These are phyloP conservation scores for Pezicula radicicola DNA, from an alignment of 2,329 filamentous ascomycete genomes.

Conservation along the genomic window DNA sequence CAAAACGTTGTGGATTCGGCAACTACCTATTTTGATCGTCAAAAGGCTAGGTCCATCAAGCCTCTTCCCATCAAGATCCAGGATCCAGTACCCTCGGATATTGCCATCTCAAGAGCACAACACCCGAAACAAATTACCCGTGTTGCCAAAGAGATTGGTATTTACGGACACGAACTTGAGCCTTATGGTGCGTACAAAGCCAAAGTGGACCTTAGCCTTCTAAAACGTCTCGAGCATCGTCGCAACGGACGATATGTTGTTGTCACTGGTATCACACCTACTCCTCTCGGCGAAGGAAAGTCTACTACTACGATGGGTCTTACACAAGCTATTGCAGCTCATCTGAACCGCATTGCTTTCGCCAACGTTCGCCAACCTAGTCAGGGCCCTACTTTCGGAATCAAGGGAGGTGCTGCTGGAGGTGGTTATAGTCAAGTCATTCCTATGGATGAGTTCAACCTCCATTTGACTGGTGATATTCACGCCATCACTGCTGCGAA, in stretches of 20 bases:
- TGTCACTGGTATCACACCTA: constrained; percentile 94
- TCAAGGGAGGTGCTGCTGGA: constrained; percentile 96
- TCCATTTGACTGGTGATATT: constrained; percentile 96
- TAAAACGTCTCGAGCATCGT: constrained; percentile 84
- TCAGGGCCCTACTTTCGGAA: constrained; percentile 96
- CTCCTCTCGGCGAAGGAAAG: constrained; percentile 94
- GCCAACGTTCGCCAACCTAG: constrained; percentile 97
- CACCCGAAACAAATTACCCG: constrained; percentile 87
- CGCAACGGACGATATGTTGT: constrained; percentile 88
- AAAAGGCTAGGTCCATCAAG: constrained; percentile 75
- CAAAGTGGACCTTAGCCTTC: constrained; percentile 81
- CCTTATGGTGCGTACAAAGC: constrained; percentile 95
- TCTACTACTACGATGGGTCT: constrained; percentile 97
- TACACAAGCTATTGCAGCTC: constrained; percentile 86
- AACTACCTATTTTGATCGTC: constrained; percentile 74
- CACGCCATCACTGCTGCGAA: constrained; percentile 97
- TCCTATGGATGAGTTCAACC: constrained; percentile 99
- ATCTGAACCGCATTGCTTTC: constrained; percentile 83
- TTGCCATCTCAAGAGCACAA: constrained; percentile 85
- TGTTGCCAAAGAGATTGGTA: constrained; percentile 82
- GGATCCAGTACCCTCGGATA: constrained; percentile 89
- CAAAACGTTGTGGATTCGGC: constrained; percentile 93
- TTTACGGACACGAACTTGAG: constrained; percentile 85
- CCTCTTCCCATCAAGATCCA: constrained; percentile 81
- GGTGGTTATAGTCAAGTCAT: constrained; percentile 99